Evolutionary conservation across 2,329 filamentous ascomycete species (phyloP).

Genomic region (Periconia sp.): DNA sequence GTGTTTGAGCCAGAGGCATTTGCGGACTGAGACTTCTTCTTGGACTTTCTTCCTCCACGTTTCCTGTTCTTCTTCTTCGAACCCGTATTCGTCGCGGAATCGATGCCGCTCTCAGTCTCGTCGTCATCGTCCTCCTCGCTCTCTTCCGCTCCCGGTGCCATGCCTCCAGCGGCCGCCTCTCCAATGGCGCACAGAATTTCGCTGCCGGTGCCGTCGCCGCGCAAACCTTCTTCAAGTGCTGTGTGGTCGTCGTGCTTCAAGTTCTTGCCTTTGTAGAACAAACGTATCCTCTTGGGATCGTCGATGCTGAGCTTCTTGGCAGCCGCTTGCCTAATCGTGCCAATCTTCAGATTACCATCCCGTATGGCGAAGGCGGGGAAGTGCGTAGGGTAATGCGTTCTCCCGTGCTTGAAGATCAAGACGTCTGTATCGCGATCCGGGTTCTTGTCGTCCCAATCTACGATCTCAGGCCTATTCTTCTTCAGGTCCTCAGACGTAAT

Average conservation of each 20-base stretch:
- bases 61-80: conserved; percentile 39
- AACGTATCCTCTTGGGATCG: conserved; percentile 60
- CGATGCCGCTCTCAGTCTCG: conserved; percentile 27
- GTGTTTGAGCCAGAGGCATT: conserved; percentile 47
- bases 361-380: conserved; percentile 77
- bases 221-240: conserved; percentile 61
- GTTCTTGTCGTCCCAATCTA: conserved; percentile 43
- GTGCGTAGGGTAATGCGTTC: conserved; percentile 66
- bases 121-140: conserved; percentile 47
- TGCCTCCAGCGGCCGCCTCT: conserved; percentile 49
- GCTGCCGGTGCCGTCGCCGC: conserved; percentile 58
- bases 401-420: conserved; percentile 68
- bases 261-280: conserved; percentile 73
- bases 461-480: conserved; percentile 42
- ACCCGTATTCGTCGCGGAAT: conserved; percentile 27
- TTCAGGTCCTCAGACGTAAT: conserved; percentile 76
- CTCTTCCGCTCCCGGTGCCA: conserved; percentile 42
- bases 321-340: conserved; percentile 68
- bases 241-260: conserved; percentile 65
- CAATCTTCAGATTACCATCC: conserved; percentile 68
- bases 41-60: conserved; percentile 45
- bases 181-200: conserved; percentile 63
- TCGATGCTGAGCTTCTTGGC: conserved; percentile 66
- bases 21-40: conserved; percentile 48
- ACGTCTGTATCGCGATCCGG: conserved; percentile 65